Conservation (phyloP, 2,329 filamentous ascomycete species). For the Fusarium aywerte region DNA sequence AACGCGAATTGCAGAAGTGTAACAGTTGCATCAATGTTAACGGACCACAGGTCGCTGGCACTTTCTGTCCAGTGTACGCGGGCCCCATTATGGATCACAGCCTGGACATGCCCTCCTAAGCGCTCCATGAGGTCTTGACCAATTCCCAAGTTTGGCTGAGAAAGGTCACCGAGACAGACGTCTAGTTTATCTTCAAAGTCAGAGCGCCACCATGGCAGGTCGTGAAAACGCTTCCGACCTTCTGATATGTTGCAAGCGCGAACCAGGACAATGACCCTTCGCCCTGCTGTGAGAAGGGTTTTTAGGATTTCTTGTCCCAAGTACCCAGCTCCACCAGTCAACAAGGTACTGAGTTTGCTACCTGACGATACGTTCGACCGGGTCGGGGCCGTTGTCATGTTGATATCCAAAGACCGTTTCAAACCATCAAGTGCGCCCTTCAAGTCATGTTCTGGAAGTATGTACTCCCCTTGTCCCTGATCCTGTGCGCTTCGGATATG, state of each 20-base stretch:
- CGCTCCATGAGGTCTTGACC: too few species aligned
- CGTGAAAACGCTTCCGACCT: neutral
- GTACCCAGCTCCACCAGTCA: neutral
- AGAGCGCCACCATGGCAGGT: neutral
- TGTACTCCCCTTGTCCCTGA: neutral
- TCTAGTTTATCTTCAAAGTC: neutral
- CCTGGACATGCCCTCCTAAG: neutral
- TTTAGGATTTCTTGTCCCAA: neutral
- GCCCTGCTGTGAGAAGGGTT: neutral
- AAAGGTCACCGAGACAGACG: neutral
- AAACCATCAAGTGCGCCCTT: neutral
- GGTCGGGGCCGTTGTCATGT: neutral
- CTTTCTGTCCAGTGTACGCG: neutral
- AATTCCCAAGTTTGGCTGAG: neutral
- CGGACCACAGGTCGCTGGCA: neutral
- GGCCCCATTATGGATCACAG: neutral
- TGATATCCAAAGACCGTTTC: neutral
- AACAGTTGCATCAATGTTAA: neutral
- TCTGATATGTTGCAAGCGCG: neutral
- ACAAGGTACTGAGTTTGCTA: neutral
- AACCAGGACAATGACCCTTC: neutral
- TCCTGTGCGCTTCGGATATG: neutral
- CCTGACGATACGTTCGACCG: too few species aligned
- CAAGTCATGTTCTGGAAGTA: neutral
- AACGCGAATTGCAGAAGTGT: neutral